These are phyloP conservation scores for Jaltomata sinuosa DNA, from an alignment of 257 asterid species.

Conservation along the genomic window DNA sequence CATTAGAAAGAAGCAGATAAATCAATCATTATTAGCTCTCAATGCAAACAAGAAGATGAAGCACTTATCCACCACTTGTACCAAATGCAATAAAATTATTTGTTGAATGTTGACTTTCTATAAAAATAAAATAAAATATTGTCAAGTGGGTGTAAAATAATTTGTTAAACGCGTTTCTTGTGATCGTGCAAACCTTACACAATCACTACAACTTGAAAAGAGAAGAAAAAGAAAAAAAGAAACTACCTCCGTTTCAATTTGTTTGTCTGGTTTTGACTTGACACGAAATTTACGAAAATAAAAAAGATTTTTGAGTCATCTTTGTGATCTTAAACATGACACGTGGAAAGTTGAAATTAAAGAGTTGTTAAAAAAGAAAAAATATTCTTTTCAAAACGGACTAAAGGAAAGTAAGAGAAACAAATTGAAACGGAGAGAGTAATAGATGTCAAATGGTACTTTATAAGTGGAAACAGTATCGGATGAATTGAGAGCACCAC, in stretches of 20 bases:
- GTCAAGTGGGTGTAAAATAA: neutral
- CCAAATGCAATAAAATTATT: neutral
- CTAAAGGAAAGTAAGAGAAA: no score
- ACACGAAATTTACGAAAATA: no score
- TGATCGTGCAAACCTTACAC: neutral
- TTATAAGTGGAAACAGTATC: slow-evolving; percentile 2
- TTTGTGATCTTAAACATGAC: no score
- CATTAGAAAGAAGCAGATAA: neutral
- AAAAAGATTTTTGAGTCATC: no score
- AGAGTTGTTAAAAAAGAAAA: no score
- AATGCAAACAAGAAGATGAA: slow-evolving; percentile 24
- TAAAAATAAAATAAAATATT: neutral
- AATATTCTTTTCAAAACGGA: no score
- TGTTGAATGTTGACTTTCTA: neutral
- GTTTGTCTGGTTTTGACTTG: no score
- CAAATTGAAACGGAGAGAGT: no score
- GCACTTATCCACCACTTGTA: neutral
- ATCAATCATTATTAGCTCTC: slow-evolving; percentile 31
- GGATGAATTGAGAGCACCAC: neutral
- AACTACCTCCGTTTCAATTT: no score
- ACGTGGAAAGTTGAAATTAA: no score
- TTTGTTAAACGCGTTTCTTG: neutral
- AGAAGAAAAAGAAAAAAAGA: neutral
- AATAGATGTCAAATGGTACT: neutral
- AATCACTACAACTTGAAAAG: neutral